These are phyloP conservation scores for Clarireedia paspali DNA, from an alignment of 2,329 filamentous ascomycete genomes.

Conservation along the genomic window DNA sequence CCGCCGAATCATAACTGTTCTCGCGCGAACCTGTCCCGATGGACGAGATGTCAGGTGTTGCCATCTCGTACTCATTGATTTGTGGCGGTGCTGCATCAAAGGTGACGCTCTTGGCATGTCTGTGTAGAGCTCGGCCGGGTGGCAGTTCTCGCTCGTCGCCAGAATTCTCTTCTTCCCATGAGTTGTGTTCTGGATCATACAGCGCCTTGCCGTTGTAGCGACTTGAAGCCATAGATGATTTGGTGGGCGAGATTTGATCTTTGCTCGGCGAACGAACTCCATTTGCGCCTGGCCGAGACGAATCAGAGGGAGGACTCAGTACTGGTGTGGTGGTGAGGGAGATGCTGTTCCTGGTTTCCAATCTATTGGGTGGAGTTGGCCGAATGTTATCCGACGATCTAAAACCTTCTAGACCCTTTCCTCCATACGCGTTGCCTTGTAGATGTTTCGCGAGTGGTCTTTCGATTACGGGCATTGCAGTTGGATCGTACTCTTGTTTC, in stretches of 20 bases:
- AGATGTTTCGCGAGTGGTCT: slow-evolving; percentile 68
- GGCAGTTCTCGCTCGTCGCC: slow-evolving; percentile 52
- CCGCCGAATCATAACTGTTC: slow-evolving; percentile 83
- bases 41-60: slow-evolving; percentile 91
- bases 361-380: slow-evolving; percentile 38
- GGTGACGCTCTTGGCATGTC: slow-evolving; percentile 92
- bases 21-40: slow-evolving; percentile 84
- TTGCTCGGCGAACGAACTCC: slow-evolving; percentile 49
- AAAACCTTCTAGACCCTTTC: slow-evolving; percentile 45
- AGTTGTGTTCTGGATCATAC: slow-evolving; percentile 61
- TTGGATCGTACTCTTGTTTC: slow-evolving; percentile 86
- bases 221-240: slow-evolving; percentile 73
- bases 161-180: slow-evolving; percentile 61
- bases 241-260: slow-evolving; percentile 70
- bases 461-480: slow-evolving; percentile 68
- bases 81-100: slow-evolving; percentile 91
- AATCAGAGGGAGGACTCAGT: slow-evolving; percentile 27
- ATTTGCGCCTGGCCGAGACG: slow-evolving; percentile 31
- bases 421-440: slow-evolving; percentile 63
- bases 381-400: slow-evolving; percentile 41
- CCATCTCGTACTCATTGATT: slow-evolving; percentile 97
- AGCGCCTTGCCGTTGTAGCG: slow-evolving; percentile 52
- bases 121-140: slow-evolving; percentile 61
- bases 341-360: slow-evolving; percentile 54
- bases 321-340: slow-evolving; percentile 44